Percentiles rank a stretch among this genome's conserved stretches.
Conservation (phyloP, 352 stramenopile genomes). For the Phytopythium ostracodes region DNA sequence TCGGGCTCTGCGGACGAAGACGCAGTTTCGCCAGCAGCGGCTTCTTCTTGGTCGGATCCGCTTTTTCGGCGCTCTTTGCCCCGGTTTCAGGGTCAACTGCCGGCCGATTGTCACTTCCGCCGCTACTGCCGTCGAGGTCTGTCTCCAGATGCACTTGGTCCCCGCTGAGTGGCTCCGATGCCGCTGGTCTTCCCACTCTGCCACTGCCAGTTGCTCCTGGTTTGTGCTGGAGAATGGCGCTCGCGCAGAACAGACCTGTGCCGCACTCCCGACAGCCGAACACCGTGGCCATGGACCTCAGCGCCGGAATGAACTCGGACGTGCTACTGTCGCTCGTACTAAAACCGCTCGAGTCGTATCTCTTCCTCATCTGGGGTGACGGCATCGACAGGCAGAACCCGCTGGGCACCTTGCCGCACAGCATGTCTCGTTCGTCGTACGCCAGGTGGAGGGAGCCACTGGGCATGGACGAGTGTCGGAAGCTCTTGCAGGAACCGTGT, state of each 20-base stretch:
- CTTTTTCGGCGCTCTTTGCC: neutral
- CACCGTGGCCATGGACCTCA: conserved; percentile 68
- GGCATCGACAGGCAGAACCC: conserved; percentile 53
- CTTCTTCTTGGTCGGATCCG: conserved; percentile 19
- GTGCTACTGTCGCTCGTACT: neutral
- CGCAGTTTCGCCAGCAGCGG: conserved; percentile 53
- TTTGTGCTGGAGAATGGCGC: conserved; percentile 43
- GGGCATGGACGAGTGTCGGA: conserved; percentile 3
- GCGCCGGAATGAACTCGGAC: conserved; percentile 55
- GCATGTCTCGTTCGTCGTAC: conserved; percentile 59
- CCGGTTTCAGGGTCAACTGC: neutral
- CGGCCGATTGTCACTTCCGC: neutral
- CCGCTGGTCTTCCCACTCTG: neutral
- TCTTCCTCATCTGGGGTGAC: conserved; percentile 10
- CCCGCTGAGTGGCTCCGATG: neutral
- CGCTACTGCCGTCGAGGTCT: neutral
- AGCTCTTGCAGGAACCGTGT: conserved; percentile 16
- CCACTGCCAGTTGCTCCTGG: neutral
- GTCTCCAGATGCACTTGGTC: conserved; percentile 4
- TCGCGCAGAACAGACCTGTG: conserved; percentile 59
- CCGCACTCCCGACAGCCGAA: conserved; percentile 60
- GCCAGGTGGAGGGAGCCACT: conserved; percentile 2
- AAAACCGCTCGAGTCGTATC: neutral
- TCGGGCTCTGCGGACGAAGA: conserved; percentile 43
- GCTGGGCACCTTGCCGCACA: conserved; percentile 44